These are phyloP conservation scores for Glomus cerebriforme DNA, from an alignment of 192 early-diverging fungal genomes.

Conservation along the genomic window DNA sequence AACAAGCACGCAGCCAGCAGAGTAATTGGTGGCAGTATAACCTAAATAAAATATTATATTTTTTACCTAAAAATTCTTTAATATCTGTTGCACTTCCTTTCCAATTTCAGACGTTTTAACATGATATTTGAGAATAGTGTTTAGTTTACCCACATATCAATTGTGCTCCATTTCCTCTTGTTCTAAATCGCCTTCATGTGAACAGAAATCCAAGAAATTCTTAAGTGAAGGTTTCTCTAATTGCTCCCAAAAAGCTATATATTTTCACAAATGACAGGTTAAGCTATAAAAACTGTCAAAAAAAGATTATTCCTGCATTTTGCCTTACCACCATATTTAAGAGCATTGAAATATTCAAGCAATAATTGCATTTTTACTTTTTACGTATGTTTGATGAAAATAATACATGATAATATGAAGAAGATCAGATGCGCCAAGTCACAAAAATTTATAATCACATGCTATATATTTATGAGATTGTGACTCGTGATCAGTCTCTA, in stretches of 20 bases:
- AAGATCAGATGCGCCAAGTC: too few relatives aligned
- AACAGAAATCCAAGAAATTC: conserved; percentile 21
- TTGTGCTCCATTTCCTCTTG: conserved; percentile 1
- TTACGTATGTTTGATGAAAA: too few relatives aligned
- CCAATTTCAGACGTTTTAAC: conserved; percentile 17
- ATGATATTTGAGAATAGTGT: conserved; percentile 14
- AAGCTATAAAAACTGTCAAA: neutral
- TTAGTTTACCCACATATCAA: conserved; percentile 8
- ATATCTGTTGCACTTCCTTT: neutral
- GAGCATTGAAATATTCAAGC: neutral
- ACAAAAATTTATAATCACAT: too few relatives aligned
- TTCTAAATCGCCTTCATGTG: conserved; percentile 7
- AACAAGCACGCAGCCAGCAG: neutral
- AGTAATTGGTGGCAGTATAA: neutral
- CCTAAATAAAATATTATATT: too few relatives aligned
- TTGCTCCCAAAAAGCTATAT: conserved; percentile 1
- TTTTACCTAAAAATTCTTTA: conserved; percentile 17
- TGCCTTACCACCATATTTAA: neutral
- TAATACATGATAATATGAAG: too few relatives aligned
- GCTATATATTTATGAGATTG: too few relatives aligned
- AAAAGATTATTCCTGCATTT: neutral
- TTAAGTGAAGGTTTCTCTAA: conserved; percentile 16
- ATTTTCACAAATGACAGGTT: neutral
- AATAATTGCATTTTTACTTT: neutral
- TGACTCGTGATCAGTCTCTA: too few relatives aligned